phyloP scores from a whole-genome alignment of 805 yeast genomes.

The Sporopachydermia lactativora region DNA sequence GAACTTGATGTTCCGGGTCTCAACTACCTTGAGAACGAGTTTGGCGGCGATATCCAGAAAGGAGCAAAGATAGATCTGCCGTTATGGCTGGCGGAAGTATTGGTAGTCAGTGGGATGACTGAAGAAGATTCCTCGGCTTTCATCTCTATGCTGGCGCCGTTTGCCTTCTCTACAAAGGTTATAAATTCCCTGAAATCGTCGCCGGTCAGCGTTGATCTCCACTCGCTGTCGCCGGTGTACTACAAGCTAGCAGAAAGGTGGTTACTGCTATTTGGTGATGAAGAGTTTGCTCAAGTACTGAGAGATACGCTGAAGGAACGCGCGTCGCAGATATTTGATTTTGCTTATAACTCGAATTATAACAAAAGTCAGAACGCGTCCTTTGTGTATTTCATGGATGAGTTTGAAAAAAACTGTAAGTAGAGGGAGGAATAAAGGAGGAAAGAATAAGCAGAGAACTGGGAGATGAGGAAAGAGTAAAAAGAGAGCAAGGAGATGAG shows the following conservation, averaged over 20 bases:
- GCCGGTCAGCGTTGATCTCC: slow-evolving; percentile 51
- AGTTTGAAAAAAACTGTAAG: slow-evolving; percentile 43
- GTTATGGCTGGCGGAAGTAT: slow-evolving; percentile 72
- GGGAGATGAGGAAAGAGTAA: slow-evolving; percentile 15
- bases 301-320: slow-evolving; percentile 44
- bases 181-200: slow-evolving; percentile 73
- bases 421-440: slow-evolving; percentile 19
- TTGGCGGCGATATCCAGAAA: slow-evolving; percentile 42
- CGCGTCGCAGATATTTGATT: slow-evolving; percentile 57
- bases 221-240: slow-evolving; percentile 50
- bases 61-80: slow-evolving; percentile 68
- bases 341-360: slow-evolving; percentile 37
- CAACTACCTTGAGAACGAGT: slow-evolving; percentile 76
- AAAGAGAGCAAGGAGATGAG: slow-evolving; percentile 25
- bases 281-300: slow-evolving; percentile 31
- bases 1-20: slow-evolving; percentile 69
- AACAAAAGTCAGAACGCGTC: slow-evolving; percentile 30
- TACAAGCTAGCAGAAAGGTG: slow-evolving; percentile 63
- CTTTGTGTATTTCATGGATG: slow-evolving; percentile 59
- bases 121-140: slow-evolving; percentile 31
- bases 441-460: slow-evolving; percentile 37
- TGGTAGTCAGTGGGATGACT: slow-evolving; percentile 33
- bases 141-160: slow-evolving; percentile 58
- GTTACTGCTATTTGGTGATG: slow-evolving; percentile 58
- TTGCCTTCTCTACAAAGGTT: slow-evolving; percentile 46